phyloP scores from a whole-genome alignment of 2,329 filamentous ascomycete genomes.

The Scorias spongiosa region DNA sequence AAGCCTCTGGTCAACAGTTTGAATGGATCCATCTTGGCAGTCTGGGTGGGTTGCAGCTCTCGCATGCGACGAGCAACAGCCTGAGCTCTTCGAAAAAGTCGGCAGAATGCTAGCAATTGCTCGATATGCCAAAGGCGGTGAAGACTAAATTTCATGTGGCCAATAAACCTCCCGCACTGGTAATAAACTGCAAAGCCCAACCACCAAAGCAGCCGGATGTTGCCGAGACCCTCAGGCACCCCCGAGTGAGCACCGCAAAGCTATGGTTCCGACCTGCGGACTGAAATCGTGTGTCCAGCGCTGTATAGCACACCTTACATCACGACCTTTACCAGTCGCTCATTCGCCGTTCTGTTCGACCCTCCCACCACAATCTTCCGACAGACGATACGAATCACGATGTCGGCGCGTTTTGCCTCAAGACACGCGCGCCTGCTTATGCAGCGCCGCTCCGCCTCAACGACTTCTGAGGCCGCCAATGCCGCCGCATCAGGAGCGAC shows the following conservation, averaged over 20 bases:
- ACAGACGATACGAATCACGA: slow-evolving; percentile 13
- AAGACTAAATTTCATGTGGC: background rate
- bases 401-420: slow-evolving; percentile 33
- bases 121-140: background rate
- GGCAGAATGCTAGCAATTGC: background rate
- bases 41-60: no score
- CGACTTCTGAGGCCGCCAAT: slow-evolving; percentile 30
- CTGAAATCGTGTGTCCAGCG: background rate
- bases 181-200: no score
- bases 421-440: slow-evolving; percentile 27
- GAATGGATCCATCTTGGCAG: slow-evolving; percentile 50
- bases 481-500: slow-evolving; percentile 22
- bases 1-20: slow-evolving; percentile 57
- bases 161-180: no score
- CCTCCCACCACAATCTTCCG: background rate
- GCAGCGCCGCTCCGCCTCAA: slow-evolving; percentile 34
- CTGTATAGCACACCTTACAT: slow-evolving; percentile 1
- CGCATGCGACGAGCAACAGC: no score
- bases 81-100: no score
- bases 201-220: background rate
- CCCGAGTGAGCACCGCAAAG: slow-evolving; percentile 3
- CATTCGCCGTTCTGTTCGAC: slow-evolving; percentile 7
- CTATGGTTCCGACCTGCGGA: background rate
- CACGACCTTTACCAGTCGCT: slow-evolving; percentile 5
- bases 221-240: background rate